Conservation (phyloP, 352 stramenopile species). For the Globisporangium nagaii region DNA sequence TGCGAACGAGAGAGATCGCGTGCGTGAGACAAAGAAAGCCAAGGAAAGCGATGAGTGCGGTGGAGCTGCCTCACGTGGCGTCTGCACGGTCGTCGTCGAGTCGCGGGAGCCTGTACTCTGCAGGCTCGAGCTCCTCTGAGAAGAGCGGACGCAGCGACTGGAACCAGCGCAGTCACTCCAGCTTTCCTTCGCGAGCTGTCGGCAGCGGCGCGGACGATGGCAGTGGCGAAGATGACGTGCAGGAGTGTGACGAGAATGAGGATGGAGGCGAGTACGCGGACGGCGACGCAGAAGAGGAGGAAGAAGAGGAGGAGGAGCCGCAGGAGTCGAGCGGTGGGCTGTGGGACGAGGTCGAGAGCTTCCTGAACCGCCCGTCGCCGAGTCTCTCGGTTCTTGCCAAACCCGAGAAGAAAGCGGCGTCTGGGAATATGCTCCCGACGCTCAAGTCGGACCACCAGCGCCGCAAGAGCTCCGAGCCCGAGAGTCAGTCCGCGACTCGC, state of each 20-base stretch:
- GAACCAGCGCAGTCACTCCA: conserved; percentile 18
- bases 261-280: conserved; percentile 16
- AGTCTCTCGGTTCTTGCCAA: conserved; percentile 43
- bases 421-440: conserved; percentile 32
- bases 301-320: conserved; percentile 26
- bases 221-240: conserved; percentile 5
- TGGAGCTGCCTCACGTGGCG: conserved; percentile 48
- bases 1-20: neutral
- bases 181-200: neutral
- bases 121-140: conserved; percentile 31
- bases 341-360: conserved; percentile 72
- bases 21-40: neutral
- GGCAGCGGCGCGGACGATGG: neutral
- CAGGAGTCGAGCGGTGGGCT: conserved; percentile 41
- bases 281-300: conserved; percentile 8
- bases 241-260: conserved; percentile 16
- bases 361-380: conserved; percentile 65
- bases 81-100: conserved; percentile 39
- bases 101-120: conserved; percentile 37
- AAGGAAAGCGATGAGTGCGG: conserved; percentile 35
- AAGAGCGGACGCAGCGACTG: conserved; percentile 26
- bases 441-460: conserved; percentile 22
- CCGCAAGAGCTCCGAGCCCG: conserved; percentile 9
- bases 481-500: conserved; percentile 20
- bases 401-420: conserved; percentile 13